Evolutionary conservation across 1,139 yeast genomes (phyloP).

Genomic region (Wickerhamomyces sp.): DNA sequence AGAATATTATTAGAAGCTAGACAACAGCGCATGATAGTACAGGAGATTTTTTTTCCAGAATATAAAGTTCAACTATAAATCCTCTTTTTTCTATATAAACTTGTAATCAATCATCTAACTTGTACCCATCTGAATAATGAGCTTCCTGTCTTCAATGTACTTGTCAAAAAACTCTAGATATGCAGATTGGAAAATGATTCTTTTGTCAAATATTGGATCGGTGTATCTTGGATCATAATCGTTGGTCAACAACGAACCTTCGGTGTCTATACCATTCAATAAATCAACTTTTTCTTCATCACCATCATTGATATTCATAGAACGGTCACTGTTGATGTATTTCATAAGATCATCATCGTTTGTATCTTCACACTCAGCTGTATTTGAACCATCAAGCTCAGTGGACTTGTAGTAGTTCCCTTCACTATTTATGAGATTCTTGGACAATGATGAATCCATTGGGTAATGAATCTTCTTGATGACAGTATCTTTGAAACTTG

Average conservation of each 20-base stretch:
- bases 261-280: conserved; percentile 7
- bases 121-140: conserved; percentile 12
- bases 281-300: conserved; percentile 6
- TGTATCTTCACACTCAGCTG: too few species aligned
- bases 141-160: conserved; percentile 18
- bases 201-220: conserved; percentile 16
- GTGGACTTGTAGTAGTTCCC: neutral
- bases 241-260: conserved; percentile 9
- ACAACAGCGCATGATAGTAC: too few species aligned
- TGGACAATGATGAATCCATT: conserved; percentile 6
- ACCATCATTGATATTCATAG: too few species aligned
- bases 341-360: too few species aligned
- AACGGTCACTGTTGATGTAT: too few species aligned
- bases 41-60: too few species aligned
- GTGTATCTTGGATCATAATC: conserved; percentile 22
- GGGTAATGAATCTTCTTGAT: conserved; percentile 18
- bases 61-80: too few species aligned
- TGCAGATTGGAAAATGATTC: conserved; percentile 12
- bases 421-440: neutral
- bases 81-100: too few species aligned
- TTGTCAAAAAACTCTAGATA: conserved; percentile 12
- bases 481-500: conserved; percentile 9
- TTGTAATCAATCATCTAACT: too few species aligned
- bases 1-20: too few species aligned
- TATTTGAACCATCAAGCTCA: neutral